These are phyloP conservation scores for Euphorbia schlechtendalii DNA, from an alignment of 441 rosid genomes.

Conservation along the genomic window DNA sequence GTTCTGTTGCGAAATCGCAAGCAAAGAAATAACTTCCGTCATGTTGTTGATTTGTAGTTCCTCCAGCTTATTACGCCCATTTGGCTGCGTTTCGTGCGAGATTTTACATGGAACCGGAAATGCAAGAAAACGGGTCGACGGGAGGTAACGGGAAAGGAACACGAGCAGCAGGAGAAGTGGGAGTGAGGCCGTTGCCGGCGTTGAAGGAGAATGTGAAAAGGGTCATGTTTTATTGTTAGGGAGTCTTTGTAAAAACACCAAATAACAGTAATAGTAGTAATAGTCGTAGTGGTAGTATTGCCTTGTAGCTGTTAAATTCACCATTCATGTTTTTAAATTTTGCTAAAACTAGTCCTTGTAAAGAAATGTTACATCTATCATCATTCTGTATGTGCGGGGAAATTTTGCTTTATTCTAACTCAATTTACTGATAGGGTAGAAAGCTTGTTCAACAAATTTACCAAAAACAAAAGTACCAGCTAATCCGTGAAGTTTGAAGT, in stretches of 20 bases:
- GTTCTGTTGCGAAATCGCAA: no score
- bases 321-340: slow-evolving; percentile 15
- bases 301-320: not conserved
- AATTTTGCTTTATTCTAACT: no score
- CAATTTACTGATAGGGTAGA: no score
- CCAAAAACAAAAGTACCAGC: no score
- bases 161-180: slow-evolving; percentile 43
- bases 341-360: slow-evolving; percentile 29
- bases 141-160: slow-evolving; percentile 36
- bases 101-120: slow-evolving; percentile 90
- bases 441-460: no score
- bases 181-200: slow-evolving; percentile 81
- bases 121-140: slow-evolving; percentile 63
- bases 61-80: slow-evolving; percentile 97
- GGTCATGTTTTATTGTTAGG: slow-evolving; percentile 93
- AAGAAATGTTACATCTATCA: slow-evolving; percentile 26
- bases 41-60: slow-evolving; percentile 50
- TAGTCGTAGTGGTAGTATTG: not conserved
- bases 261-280: not conserved
- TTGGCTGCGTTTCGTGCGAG: slow-evolving; percentile 97
- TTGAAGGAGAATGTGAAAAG: slow-evolving; percentile 97
- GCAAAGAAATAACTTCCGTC: no score
- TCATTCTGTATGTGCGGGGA: slow-evolving; percentile 25
- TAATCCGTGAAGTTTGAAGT: no score
- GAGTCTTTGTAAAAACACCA: not conserved